Conservation (phyloP, 441 rosid species). For the Populus hybrid region DNA sequence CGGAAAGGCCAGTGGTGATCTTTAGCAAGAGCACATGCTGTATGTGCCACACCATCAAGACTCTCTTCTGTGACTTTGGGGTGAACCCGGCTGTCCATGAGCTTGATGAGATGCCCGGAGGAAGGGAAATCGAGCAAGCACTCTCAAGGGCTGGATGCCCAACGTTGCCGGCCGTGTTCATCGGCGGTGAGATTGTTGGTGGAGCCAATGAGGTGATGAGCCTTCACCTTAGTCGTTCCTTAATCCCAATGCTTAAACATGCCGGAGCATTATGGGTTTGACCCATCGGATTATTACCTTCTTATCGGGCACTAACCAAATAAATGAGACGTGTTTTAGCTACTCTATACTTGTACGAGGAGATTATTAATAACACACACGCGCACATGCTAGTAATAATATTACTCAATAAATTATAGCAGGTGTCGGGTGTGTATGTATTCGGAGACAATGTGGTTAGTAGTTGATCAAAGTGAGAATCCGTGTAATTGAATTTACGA, state of each 20-base stretch:
- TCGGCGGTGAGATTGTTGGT: constrained; percentile 71
- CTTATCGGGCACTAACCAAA: not conserved
- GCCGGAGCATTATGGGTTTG: constrained; percentile 78
- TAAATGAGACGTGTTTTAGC: not conserved
- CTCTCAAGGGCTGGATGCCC: constrained; percentile 58
- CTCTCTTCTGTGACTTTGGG: constrained; percentile 59
- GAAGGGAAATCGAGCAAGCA: constrained; percentile 67
- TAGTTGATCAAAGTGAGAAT: too few relatives aligned
- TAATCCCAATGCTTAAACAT: constrained; percentile 59
- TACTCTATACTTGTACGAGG: too few relatives aligned
- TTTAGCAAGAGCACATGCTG: constrained; percentile 71
- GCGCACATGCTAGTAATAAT: too few relatives aligned
- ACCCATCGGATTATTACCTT: constrained; percentile 7
- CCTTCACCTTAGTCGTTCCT: constrained; percentile 65
- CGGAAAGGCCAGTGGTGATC: constrained; percentile 73
- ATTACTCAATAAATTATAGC: too few relatives aligned
- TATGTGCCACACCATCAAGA: constrained; percentile 74
- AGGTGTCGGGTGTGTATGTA: too few relatives aligned
- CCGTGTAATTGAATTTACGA: too few relatives aligned
- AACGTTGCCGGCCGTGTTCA: constrained; percentile 60
- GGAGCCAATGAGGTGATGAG: constrained; percentile 75
- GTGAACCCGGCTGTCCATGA: constrained; percentile 63
- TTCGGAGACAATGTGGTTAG: too few relatives aligned
- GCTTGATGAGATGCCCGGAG: constrained; percentile 58
- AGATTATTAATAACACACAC: too few relatives aligned